These are phyloP conservation scores for Aureobasidium pullulans DNA, from an alignment of 2,329 filamentous ascomycete species.

Conservation along the genomic window DNA sequence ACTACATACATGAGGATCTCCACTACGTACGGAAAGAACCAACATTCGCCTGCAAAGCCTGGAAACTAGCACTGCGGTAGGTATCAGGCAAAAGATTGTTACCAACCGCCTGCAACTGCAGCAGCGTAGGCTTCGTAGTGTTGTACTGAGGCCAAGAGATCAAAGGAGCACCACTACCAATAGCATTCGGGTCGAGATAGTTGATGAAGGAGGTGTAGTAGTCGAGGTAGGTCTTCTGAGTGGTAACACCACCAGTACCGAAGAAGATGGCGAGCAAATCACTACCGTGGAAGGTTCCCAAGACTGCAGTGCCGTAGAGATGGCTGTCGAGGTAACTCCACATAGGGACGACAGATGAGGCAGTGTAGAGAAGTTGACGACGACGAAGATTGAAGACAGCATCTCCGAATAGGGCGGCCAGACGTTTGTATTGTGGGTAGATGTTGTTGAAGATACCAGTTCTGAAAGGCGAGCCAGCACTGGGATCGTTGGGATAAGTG, in stretches of 20 bases:
- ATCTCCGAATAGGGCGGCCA: conserved; percentile 69
- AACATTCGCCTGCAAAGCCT: neutral
- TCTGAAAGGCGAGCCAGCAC: conserved; percentile 63
- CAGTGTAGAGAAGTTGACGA: conserved; percentile 51
- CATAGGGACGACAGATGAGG: conserved; percentile 46
- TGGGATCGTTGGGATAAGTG: conserved; percentile 52
- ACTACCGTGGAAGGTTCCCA: conserved; percentile 69
- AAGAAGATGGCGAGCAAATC: conserved; percentile 65
- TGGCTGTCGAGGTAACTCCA: conserved; percentile 75
- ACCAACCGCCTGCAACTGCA: conserved; percentile 39
- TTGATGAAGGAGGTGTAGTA: conserved; percentile 71
- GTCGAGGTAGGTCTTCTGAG: conserved; percentile 45
- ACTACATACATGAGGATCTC: neutral
- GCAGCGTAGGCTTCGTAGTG: conserved; percentile 39
- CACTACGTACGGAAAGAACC: neutral
- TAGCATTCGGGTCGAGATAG: conserved; percentile 61
- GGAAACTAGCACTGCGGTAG: neutral
- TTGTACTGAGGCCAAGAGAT: conserved; percentile 51
- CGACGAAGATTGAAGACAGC: conserved; percentile 66
- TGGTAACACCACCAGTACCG: conserved; percentile 40
- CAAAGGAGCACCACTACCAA: conserved; percentile 27
- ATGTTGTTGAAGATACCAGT: conserved; percentile 62
- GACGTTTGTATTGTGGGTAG: conserved; percentile 70
- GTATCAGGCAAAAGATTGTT: conserved; percentile 37
- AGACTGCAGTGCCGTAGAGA: conserved; percentile 59